phyloP scores from a whole-genome alignment of 192 early-diverging fungal species.

The Lunasporangiospora selenospora region DNA sequence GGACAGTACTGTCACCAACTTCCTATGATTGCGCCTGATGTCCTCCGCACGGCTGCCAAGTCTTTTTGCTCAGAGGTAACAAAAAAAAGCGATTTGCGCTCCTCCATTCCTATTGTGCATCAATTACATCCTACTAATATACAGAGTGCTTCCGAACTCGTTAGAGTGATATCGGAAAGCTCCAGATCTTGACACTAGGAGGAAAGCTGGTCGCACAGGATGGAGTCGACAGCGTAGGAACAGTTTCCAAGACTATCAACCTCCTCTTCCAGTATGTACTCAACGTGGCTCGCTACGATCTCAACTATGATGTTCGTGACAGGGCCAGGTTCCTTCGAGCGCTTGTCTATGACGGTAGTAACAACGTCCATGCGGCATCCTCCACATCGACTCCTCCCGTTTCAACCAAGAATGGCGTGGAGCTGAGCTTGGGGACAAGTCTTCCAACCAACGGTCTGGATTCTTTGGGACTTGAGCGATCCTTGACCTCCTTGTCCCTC shows the following conservation, averaged over 20 bases:
- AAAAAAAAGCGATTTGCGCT: too few species aligned
- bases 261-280: slow-evolving; percentile 78
- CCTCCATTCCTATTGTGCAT: too few species aligned
- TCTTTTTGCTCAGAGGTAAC: slow-evolving; percentile 57
- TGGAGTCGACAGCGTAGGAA: slow-evolving; percentile 46
- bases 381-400: slow-evolving; percentile 20
- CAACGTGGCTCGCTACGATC: slow-evolving; percentile 90
- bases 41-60: slow-evolving; percentile 79
- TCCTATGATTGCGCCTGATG: slow-evolving; percentile 76
- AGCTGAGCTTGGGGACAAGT: too few species aligned
- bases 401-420: too few species aligned
- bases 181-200: slow-evolving; percentile 84
- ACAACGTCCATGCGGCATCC: too few species aligned
- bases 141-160: slow-evolving; percentile 34
- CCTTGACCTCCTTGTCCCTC: too few species aligned
- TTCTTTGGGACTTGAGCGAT: too few species aligned
- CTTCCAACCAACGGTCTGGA: too few species aligned
- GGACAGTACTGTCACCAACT: slow-evolving; percentile 77
- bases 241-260: slow-evolving; percentile 41
- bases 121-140: too few species aligned
- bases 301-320: slow-evolving; percentile 90
- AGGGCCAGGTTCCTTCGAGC: slow-evolving; percentile 77
- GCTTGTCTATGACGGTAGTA: slow-evolving; percentile 56
- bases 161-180: slow-evolving; percentile 74
- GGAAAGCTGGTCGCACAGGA: slow-evolving; percentile 68